These are phyloP conservation scores for Mucor circinelloides DNA, from an alignment of 371 early-diverging fungal species.

Conservation along the genomic window DNA sequence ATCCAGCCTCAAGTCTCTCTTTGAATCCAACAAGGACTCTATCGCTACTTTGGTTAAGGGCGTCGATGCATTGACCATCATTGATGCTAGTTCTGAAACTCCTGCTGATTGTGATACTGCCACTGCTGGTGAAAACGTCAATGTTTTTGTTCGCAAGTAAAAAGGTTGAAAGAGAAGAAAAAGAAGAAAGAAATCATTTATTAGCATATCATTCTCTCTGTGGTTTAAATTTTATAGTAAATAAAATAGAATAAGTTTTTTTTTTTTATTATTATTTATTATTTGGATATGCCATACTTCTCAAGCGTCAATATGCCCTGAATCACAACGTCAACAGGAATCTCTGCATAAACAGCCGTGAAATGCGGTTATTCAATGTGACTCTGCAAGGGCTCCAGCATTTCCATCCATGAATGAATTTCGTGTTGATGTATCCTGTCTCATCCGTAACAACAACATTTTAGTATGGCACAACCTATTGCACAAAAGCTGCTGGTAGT, in stretches of 20 bases:
- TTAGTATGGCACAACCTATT: slow-evolving; percentile 32
- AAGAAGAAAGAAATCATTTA: background rate
- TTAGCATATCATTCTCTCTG: background rate
- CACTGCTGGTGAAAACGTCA: slow-evolving; percentile 30
- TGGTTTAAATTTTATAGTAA: background rate
- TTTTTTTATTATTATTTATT: too few species aligned
- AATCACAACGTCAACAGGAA: too few species aligned
- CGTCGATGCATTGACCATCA: slow-evolving; percentile 61
- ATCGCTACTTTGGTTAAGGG: slow-evolving; percentile 77
- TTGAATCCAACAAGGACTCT: slow-evolving; percentile 52
- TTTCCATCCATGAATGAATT: background rate
- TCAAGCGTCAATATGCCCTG: background rate
- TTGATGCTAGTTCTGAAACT: slow-evolving; percentile 43
- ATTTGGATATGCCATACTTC: too few species aligned
- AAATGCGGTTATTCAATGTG: background rate
- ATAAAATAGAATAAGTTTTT: background rate
- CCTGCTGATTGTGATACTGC: slow-evolving; percentile 77
- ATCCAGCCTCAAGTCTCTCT: slow-evolving; percentile 24
- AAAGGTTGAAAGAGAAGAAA: background rate
- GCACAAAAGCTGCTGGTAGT: slow-evolving; percentile 68
- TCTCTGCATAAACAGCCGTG: background rate
- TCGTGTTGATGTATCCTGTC: background rate
- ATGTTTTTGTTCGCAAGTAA: slow-evolving; percentile 39
- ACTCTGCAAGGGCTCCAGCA: background rate
- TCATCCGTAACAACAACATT: background rate